Evolutionary conservation across 306 rosid genomes (phyloP).

Genomic region (Sicyos baderoa): DNA sequence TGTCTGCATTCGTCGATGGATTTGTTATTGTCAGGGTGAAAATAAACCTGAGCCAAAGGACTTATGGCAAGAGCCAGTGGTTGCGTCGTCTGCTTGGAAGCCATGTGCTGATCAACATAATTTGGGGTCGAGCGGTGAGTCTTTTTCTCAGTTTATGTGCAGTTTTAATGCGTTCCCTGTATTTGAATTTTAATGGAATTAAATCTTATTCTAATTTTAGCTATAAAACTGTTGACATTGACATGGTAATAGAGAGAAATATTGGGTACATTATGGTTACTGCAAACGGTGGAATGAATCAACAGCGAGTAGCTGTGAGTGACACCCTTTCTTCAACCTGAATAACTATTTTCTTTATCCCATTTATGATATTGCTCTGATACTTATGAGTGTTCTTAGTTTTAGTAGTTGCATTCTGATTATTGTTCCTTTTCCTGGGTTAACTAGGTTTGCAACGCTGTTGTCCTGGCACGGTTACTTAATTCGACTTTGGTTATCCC

Average conservation of each 20-base stretch:
- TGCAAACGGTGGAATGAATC: conserved; percentile 98
- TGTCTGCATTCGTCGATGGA: conserved; percentile 23
- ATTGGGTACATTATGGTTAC: conserved; percentile 84
- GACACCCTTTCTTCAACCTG: conserved; percentile 18
- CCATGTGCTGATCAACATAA: conserved; percentile 79
- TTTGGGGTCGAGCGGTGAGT: conserved; percentile 69
- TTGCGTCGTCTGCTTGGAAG: conserved; percentile 84
- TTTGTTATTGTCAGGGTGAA: conserved; percentile 33
- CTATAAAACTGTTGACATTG: conserved; percentile 17
- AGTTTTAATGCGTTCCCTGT: conserved; percentile 11
- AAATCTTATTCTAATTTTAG: conserved; percentile 17
- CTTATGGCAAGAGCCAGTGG: conserved; percentile 84
- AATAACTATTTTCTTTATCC: conserved; percentile 11
- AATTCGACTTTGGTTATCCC: conserved; percentile 71
- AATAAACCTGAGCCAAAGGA: conserved; percentile 86
- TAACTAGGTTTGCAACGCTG: conserved; percentile 86
- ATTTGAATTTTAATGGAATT: conserved; percentile 14
- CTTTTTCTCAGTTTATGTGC: not conserved
- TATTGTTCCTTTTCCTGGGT: conserved; percentile 24
- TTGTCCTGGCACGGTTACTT: conserved; percentile 66
- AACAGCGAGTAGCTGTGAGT: conserved; percentile 95
- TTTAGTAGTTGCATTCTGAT: not conserved
- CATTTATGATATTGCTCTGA: not conserved
- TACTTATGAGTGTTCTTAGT: not conserved
- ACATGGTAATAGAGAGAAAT: conserved; percentile 47